Evolutionary conservation across 768 basidiomycete genomes (phyloP).

Genomic region (Porphyrellus cyaneotinctus): DNA sequence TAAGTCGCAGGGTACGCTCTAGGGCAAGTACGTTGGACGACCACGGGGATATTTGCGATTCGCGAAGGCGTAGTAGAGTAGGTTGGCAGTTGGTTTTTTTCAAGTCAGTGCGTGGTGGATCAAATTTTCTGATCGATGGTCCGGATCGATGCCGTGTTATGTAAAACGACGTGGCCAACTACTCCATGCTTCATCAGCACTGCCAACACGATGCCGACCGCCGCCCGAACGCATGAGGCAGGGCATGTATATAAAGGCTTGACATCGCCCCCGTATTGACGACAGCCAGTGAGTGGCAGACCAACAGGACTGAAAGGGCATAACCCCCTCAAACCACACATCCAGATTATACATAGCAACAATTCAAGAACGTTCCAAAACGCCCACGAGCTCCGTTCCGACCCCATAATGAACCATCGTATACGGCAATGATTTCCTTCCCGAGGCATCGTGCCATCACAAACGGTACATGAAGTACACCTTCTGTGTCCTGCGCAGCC

Average conservation of each 20-base stretch:
- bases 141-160: constrained; percentile 12
- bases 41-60: constrained; percentile 15
- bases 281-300: constrained; percentile 6
- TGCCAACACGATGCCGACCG: constrained; percentile 7
- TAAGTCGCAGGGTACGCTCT: constrained; percentile 33
- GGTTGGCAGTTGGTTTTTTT: constrained; percentile 17
- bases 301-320: constrained; percentile 11
- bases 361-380: constrained; percentile 3
- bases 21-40: constrained; percentile 20
- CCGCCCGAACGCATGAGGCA: constrained; percentile 8
- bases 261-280: constrained; percentile 19
- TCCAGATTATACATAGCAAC: constrained; percentile 17
- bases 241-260: constrained; percentile 9
- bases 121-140: constrained; percentile 17
- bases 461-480: neutral
- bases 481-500: constrained; percentile 20
- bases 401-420: constrained; percentile 6
- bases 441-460: constrained; percentile 11
- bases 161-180: constrained; percentile 15
- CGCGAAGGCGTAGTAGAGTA: constrained; percentile 19
- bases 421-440: constrained; percentile 18
- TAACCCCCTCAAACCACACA: constrained; percentile 15
- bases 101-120: constrained; percentile 5
- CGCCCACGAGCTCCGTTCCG: constrained; percentile 23
- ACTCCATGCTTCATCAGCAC: constrained; percentile 9